Base-by-base conservation (phyloP, 805 yeast genomes). In the Nakazawaea molendinolei region DNA sequence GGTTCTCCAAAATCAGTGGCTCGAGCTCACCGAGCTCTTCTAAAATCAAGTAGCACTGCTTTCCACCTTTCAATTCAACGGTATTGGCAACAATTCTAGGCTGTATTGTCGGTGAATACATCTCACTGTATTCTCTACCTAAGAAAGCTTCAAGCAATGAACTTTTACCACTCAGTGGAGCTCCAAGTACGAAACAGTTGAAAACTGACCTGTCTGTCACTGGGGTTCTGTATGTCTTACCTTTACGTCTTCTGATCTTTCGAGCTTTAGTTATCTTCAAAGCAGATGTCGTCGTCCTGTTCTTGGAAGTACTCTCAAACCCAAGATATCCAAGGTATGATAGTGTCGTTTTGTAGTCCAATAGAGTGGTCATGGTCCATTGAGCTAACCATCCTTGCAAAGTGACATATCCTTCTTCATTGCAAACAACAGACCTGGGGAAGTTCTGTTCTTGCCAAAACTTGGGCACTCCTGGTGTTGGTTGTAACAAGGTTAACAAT, bases 331-430 rank as follows among this genome's bases (percentile, higher is more conserved):
- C 95, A 43, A 92, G 60, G 50, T 90, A 92, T 34, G 86, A 94
- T 34, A 92, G 67, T 0, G 97, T 87, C 1, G 86, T 80, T 47
- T 71, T 76, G 52, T 83, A 76, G 48, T 89, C 95, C 21, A 92
- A 61, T 46, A 76, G 87, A 0, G 97, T 90, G 1, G 96, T 86
- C 84, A 92, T 83, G 48, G 90, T 81, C 99, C 99, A 92, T 51
- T 90, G 97, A 0, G 98, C 98, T 25, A 92, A 61, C 99, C 99
- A 92, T 3, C 99, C 98, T 60, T 94, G 98, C 19, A 92, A 58
- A 0, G 97, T 86, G 4, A 92, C 87, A 52, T 77, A 73, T 0
- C 95, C 97, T 44, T 78, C 79, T 45, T 87, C 96, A 52, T 87
- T 89, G 36, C 95, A 74, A 2, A 90, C 95, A 8, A 95, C 85